phyloP scores from a whole-genome alignment of 768 basidiomycete species.

The Lactarius akahatsu region DNA sequence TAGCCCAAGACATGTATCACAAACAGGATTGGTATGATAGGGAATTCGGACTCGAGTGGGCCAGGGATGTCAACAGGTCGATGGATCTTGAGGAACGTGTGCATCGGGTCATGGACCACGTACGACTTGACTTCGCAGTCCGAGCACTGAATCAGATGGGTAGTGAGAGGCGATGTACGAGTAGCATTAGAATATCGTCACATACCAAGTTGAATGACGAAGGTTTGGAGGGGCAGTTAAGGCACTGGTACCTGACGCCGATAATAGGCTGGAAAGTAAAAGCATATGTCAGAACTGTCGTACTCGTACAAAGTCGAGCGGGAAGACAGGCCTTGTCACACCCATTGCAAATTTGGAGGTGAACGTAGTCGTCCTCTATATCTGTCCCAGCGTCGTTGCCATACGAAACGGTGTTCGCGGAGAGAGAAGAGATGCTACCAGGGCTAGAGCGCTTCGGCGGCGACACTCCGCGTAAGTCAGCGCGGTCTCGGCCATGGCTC shows the following conservation, averaged over 20 bases:
- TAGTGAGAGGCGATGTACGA: slow-evolving; percentile 1
- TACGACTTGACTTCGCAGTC: slow-evolving; percentile 80
- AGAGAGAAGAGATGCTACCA: slow-evolving; percentile 22
- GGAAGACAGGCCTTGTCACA: slow-evolving; percentile 19
- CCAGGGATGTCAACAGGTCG: slow-evolving; percentile 61
- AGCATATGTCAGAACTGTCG: not conserved
- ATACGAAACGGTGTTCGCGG: slow-evolving; percentile 19
- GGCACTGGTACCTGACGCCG: slow-evolving; percentile 86
- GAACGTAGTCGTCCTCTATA: slow-evolving; percentile 13
- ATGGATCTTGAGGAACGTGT: slow-evolving; percentile 85
- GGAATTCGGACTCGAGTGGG: slow-evolving; percentile 50
- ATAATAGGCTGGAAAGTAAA: slow-evolving; percentile 55
- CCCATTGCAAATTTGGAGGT: slow-evolving; percentile 26
- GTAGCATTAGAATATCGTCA: slow-evolving; percentile 15
- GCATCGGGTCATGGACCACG: slow-evolving; percentile 75
- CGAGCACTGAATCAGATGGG: slow-evolving; percentile 55
- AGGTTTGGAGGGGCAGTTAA: slow-evolving; percentile 78
- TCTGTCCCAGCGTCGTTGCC: not conserved
- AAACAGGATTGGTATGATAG: slow-evolving; percentile 70
- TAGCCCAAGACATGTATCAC: slow-evolving; percentile 29
- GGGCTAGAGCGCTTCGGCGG: slow-evolving; percentile 26
- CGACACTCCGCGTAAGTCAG: slow-evolving; percentile 8
- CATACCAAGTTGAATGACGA: slow-evolving; percentile 71
- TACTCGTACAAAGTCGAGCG: not conserved
- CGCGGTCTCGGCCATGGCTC: slow-evolving; percentile 18